Evolutionary conservation across 2,329 filamentous ascomycete species (phyloP).

Genomic region (Aschersonia sp.): DNA sequence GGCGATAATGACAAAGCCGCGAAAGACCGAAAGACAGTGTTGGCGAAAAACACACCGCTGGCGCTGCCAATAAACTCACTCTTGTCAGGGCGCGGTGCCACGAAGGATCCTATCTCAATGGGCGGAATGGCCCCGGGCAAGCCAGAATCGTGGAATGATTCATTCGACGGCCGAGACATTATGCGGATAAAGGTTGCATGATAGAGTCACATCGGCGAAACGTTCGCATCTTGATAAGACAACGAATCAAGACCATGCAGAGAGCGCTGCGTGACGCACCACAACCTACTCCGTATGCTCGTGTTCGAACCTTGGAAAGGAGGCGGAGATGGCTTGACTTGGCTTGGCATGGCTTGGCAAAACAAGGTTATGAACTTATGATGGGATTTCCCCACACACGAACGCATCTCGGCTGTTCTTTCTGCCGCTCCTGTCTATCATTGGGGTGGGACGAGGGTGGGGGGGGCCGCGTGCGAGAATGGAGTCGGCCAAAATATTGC

Average conservation of each 20-base stretch:
- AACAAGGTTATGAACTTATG: too few relatives aligned
- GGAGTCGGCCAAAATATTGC: too few relatives aligned
- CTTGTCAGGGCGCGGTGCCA: constrained; percentile 2
- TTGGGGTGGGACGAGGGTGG: too few relatives aligned
- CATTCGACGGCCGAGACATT: neutral
- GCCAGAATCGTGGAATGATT: neutral
- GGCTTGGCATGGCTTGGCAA: neutral
- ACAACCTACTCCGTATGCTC: too few relatives aligned
- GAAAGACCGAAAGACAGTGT: constrained; percentile 37
- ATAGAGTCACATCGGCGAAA: neutral
- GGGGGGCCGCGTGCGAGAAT: too few relatives aligned
- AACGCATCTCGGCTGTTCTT: too few relatives aligned
- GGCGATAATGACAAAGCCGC: constrained; percentile 12
- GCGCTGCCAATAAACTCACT: constrained; percentile 37
- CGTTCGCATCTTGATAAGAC: too few relatives aligned
- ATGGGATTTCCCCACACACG: too few relatives aligned
- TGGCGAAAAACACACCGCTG: constrained; percentile 37
- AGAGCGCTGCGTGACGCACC: too few relatives aligned
- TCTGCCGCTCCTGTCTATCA: too few relatives aligned
- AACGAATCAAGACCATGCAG: too few relatives aligned
- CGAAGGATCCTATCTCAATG: neutral
- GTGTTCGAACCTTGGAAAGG: neutral
- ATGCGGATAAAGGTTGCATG: neutral
- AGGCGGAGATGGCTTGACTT: neutral
- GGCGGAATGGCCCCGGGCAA: neutral